Evolutionary conservation across 768 basidiomycete genomes (phyloP).

Genomic region (Strobilomyces echinocephalus): DNA sequence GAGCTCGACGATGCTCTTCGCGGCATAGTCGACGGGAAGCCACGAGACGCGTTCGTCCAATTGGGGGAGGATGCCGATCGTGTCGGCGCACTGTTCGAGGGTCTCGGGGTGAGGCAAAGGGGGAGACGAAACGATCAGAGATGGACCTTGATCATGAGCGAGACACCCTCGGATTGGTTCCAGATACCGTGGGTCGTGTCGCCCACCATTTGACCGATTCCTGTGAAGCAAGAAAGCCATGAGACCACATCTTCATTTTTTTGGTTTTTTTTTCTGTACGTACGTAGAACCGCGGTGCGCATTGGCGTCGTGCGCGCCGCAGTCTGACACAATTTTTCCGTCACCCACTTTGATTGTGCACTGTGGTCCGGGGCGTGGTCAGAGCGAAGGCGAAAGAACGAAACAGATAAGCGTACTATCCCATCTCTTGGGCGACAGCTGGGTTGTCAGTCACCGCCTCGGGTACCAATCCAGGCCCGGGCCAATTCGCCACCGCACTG

Average conservation of each 20-base stretch:
- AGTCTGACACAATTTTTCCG: slow-evolving; percentile 47
- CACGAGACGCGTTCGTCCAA: slow-evolving; percentile 36
- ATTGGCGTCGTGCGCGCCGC: slow-evolving; percentile 31
- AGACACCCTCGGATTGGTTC: slow-evolving; percentile 46
- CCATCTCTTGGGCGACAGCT: slow-evolving; percentile 29
- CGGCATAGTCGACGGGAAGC: slow-evolving; percentile 53
- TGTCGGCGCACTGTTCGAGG: slow-evolving; percentile 35
- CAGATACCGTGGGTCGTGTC: slow-evolving; percentile 46
- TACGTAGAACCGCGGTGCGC: slow-evolving; percentile 19
- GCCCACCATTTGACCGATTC: slow-evolving; percentile 56
- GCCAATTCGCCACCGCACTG: slow-evolving; percentile 28
- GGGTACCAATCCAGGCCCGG: slow-evolving; percentile 14
- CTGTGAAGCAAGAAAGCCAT: slow-evolving; percentile 15
- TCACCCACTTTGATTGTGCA: slow-evolving; percentile 46
- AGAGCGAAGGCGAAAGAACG: not conserved
- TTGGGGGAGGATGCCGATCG: slow-evolving; percentile 33
- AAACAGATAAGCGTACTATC: slow-evolving; percentile 24
- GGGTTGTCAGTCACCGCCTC: slow-evolving; percentile 24
- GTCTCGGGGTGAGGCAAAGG: not conserved
- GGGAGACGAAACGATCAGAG: not conserved
- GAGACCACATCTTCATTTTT: not conserved
- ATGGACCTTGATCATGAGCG: slow-evolving; percentile 29
- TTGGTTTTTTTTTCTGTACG: not conserved
- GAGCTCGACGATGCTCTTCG: slow-evolving; percentile 43
- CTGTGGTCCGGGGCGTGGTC: not conserved